Percentiles rank a stretch among this genome's conserved stretches.
These are phyloP conservation scores for Pleurotus ostreatus DNA, from an alignment of 768 basidiomycete species.

Conservation along the genomic window DNA sequence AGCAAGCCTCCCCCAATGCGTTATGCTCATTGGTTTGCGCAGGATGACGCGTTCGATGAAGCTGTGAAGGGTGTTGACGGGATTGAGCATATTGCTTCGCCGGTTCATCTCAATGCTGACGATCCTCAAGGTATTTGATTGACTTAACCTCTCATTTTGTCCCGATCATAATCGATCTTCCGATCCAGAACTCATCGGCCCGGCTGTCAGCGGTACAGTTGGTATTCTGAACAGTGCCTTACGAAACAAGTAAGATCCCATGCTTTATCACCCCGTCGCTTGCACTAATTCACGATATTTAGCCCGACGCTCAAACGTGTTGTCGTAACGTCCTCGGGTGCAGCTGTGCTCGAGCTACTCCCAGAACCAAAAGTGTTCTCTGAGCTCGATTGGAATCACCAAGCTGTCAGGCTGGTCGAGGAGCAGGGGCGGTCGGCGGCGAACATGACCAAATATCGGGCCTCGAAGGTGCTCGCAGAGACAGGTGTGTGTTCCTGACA, in stretches of 20 bases:
- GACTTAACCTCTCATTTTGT: neutral
- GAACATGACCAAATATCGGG: slow-evolving; percentile 43
- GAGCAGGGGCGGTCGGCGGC: slow-evolving; percentile 44
- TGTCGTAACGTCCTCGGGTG: slow-evolving; percentile 63
- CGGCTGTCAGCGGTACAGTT: slow-evolving; percentile 70
- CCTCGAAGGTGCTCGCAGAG: slow-evolving; percentile 67
- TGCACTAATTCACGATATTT: neutral
- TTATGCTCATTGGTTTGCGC: neutral
- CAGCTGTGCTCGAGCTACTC: slow-evolving; percentile 34
- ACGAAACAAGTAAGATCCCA: slow-evolving; percentile 41
- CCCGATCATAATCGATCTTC: neutral
- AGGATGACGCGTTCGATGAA: slow-evolving; percentile 74
- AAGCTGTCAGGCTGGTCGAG: slow-evolving; percentile 37
- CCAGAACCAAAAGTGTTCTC: slow-evolving; percentile 28
- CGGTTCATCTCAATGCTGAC: slow-evolving; percentile 43
- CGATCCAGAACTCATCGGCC: slow-evolving; percentile 52
- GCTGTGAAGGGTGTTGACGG: slow-evolving; percentile 75
- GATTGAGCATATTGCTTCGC: slow-evolving; percentile 67
- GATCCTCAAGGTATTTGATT: slow-evolving; percentile 32
- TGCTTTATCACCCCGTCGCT: neutral
- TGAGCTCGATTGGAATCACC: slow-evolving; percentile 62
- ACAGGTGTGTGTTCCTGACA: slow-evolving; percentile 26
- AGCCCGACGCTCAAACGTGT: slow-evolving; percentile 57
- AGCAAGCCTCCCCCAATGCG: neutral
- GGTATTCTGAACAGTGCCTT: slow-evolving; percentile 56